phyloP scores from a whole-genome alignment of 1,139 yeast species.

The Yamadazyma buinensis region DNA sequence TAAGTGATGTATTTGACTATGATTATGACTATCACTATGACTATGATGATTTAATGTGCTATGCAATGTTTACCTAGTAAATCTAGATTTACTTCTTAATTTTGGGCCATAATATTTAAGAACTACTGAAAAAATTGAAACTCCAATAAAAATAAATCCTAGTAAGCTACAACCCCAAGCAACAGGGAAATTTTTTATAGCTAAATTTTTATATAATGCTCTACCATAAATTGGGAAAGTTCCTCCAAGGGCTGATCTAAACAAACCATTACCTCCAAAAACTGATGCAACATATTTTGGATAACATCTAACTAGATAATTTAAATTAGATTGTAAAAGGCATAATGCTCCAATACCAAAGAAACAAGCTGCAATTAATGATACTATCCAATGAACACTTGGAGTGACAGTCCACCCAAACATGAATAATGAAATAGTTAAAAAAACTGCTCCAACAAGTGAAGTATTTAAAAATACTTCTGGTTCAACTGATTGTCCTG shows the following conservation, averaged over 20 bases:
- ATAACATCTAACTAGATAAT: slow-evolving; percentile 63
- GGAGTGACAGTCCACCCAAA: slow-evolving; percentile 31
- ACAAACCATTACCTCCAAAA: slow-evolving; percentile 27
- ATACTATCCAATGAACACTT: slow-evolving; percentile 30
- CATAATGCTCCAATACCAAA: slow-evolving; percentile 26
- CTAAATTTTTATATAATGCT: slow-evolving; percentile 44
- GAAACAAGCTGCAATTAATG: slow-evolving; percentile 25
- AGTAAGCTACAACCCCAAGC: slow-evolving; percentile 67
- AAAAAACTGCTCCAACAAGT: slow-evolving; percentile 23
- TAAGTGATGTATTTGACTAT: too few relatives aligned
- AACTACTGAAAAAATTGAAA: too few relatives aligned
- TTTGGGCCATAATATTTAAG: too few relatives aligned
- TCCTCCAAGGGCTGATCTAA: slow-evolving; percentile 25
- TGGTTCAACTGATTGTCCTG: slow-evolving; percentile 45
- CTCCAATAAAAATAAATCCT: slow-evolving; percentile 45
- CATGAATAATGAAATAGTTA: slow-evolving; percentile 29
- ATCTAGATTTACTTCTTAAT: too few relatives aligned
- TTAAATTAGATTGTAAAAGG: slow-evolving; percentile 29
- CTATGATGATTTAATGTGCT: too few relatives aligned
- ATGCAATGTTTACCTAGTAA: too few relatives aligned
- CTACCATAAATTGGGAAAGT: slow-evolving; percentile 28
- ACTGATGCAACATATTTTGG: slow-evolving; percentile 30
- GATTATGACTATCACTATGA: too few relatives aligned
- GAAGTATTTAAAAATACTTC: slow-evolving; percentile 59
- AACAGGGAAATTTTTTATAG: slow-evolving; percentile 31